A percentile compares a stretch with the other conserved stretches of the same genome.
phyloP scores from a whole-genome alignment of 78 protist genomes.

The Emiliania huxleyi region DNA sequence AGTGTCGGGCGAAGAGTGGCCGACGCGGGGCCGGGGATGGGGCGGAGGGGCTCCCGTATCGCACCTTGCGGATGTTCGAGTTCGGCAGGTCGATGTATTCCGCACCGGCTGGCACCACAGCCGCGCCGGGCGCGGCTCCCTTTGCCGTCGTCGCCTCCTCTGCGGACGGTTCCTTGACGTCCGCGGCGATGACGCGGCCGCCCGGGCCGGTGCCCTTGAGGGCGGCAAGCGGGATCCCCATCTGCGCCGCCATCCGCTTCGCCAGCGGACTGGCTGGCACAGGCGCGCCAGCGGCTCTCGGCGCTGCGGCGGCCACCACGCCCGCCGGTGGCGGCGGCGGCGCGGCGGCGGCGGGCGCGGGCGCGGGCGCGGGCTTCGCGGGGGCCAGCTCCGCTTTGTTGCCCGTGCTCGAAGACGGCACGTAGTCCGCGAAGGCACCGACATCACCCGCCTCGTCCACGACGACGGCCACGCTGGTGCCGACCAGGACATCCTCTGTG shows the following conservation, averaged over 20 bases:
- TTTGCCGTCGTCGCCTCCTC: background rate
- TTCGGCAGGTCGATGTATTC: slow-evolving; percentile 61
- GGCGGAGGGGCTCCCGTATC: no score
- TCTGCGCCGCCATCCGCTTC: background rate
- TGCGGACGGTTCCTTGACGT: background rate
- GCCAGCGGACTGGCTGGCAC: slow-evolving; percentile 32
- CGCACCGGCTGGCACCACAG: background rate
- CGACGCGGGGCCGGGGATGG: no score
- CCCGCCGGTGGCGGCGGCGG: background rate
- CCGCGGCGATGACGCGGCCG: slow-evolving; percentile 39
- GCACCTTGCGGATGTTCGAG: slow-evolving; percentile 68
- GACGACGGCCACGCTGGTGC: background rate
- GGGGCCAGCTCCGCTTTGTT: background rate
- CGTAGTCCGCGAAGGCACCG: background rate
- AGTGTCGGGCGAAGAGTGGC: no score
- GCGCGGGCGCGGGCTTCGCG: background rate
- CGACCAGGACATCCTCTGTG: background rate
- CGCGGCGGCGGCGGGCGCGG: slow-evolving; percentile 2
- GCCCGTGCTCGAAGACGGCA: background rate
- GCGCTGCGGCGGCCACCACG: background rate
- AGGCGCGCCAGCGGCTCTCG: background rate
- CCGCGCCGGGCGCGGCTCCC: background rate
- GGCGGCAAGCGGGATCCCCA: background rate
- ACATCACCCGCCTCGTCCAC: background rate
- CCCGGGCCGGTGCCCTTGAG: background rate